These are phyloP conservation scores for Yamadazyma buinensis DNA, from an alignment of 1,139 yeast genomes.

Conservation along the genomic window DNA sequence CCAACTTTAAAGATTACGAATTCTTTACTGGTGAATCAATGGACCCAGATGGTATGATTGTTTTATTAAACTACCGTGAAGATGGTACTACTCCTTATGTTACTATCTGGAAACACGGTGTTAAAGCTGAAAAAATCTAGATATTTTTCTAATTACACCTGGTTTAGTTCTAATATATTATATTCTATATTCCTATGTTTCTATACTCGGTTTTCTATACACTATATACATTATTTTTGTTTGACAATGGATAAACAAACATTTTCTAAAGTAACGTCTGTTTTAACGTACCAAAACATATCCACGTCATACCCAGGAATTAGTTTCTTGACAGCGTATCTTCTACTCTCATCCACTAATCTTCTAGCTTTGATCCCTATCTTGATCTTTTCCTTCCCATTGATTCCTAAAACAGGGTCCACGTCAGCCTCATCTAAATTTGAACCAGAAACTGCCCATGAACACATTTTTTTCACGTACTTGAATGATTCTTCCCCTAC, in stretches of 20 bases:
- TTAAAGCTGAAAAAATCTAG: constrained; percentile 83
- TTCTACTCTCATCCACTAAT: constrained; percentile 56
- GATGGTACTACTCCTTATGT: constrained; percentile 98
- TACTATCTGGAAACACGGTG: constrained; percentile 99
- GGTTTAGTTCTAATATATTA: constrained; percentile 1
- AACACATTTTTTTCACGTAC: constrained; percentile 59
- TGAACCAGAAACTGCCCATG: constrained; percentile 85
- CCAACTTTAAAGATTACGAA: constrained; percentile 97
- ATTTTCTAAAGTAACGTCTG: constrained; percentile 65
- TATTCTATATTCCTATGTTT: not conserved
- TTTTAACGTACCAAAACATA: constrained; percentile 57
- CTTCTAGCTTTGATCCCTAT: constrained; percentile 69
- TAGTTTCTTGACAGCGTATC: constrained; percentile 39
- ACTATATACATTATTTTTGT: too few relatives aligned
- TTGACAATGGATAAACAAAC: constrained; percentile 42
- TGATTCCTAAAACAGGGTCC: constrained; percentile 18
- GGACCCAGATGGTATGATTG: constrained; percentile 99
- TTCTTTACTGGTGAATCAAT: constrained; percentile 99
- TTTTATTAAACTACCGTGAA: constrained; percentile 98
- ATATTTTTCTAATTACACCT: constrained; percentile 6
- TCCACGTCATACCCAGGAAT: constrained; percentile 35
- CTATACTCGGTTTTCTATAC: not conserved
- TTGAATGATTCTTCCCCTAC: constrained; percentile 42
- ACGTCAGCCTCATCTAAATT: constrained; percentile 27
- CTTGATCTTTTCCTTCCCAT: constrained; percentile 44